Evolutionary conservation across 768 basidiomycete genomes (phyloP).

Genomic region (Lenzites betulinus): DNA sequence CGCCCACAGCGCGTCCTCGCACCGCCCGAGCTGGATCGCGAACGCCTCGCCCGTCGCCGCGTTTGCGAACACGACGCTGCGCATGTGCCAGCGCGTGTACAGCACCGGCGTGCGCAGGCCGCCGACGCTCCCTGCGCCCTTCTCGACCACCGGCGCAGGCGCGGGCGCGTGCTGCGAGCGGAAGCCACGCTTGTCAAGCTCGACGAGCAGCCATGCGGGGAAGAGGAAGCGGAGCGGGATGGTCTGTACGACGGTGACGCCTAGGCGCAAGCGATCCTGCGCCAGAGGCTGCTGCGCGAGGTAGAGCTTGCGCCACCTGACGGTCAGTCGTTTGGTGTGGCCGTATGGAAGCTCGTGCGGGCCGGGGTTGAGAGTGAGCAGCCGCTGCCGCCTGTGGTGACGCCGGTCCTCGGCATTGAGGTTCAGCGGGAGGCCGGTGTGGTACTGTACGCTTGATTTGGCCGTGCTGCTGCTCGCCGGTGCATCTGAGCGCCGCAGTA

Average conservation of each 20-base stretch:
- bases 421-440: not conserved
- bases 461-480: not conserved
- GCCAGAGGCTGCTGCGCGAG: not conserved
- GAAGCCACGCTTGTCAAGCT: not conserved
- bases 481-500: not conserved
- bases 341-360: not conserved
- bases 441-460: not conserved
- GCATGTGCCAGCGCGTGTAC: not conserved
- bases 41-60: constrained; percentile 5
- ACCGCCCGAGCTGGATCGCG: constrained; percentile 10
- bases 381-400: not conserved
- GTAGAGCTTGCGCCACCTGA: not conserved
- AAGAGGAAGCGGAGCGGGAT: not conserved
- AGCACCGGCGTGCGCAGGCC: not conserved
- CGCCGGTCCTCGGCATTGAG: not conserved
- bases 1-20: constrained; percentile 9
- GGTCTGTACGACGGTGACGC: not conserved
- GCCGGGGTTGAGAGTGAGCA: not conserved
- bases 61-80: not conserved
- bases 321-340: not conserved
- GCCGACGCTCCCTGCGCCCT: not conserved
- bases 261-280: not conserved
- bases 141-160: not conserved
- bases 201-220: not conserved
- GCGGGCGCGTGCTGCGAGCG: not conserved